These are phyloP conservation scores for Termitomyces sp. DNA, from an alignment of 768 basidiomycete genomes.

Conservation along the genomic window DNA sequence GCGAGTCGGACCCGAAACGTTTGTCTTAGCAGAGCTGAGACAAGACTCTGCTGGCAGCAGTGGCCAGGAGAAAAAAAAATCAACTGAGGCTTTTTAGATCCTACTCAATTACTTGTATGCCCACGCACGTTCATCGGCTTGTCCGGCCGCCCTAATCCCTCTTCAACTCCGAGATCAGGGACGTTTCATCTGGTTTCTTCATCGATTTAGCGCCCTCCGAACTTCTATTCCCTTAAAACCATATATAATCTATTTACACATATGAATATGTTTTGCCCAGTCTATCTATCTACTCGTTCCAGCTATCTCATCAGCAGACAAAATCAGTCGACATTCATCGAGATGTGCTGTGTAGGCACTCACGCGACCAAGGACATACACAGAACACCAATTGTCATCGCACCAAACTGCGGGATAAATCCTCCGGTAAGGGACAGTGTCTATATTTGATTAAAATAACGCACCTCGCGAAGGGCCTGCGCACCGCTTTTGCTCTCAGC, in stretches of 20 bases:
- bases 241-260: background rate
- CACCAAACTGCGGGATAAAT: slow-evolving; percentile 60
- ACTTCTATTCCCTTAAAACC: background rate
- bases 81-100: slow-evolving; percentile 8
- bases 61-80: slow-evolving; percentile 20
- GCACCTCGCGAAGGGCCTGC: slow-evolving; percentile 88
- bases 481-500: slow-evolving; percentile 83
- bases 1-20: slow-evolving; percentile 1
- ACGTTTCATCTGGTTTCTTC: background rate
- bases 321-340: background rate
- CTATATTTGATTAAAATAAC: slow-evolving; percentile 15
- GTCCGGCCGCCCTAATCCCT: slow-evolving; percentile 11
- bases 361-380: slow-evolving; percentile 94
- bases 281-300: slow-evolving; percentile 55
- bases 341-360: slow-evolving; percentile 28
- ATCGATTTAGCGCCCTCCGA: background rate
- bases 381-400: slow-evolving; percentile 84
- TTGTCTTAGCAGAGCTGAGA: slow-evolving; percentile 6
- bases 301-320: slow-evolving; percentile 31
- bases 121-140: slow-evolving; percentile 53
- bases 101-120: slow-evolving; percentile 16
- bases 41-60: background rate
- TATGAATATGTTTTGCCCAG: background rate
- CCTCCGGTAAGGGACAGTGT: slow-evolving; percentile 7
- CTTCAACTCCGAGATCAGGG: slow-evolving; percentile 7